Conservation (phyloP, 345 rosid species). For the Laguncularia racemosa region DNA sequence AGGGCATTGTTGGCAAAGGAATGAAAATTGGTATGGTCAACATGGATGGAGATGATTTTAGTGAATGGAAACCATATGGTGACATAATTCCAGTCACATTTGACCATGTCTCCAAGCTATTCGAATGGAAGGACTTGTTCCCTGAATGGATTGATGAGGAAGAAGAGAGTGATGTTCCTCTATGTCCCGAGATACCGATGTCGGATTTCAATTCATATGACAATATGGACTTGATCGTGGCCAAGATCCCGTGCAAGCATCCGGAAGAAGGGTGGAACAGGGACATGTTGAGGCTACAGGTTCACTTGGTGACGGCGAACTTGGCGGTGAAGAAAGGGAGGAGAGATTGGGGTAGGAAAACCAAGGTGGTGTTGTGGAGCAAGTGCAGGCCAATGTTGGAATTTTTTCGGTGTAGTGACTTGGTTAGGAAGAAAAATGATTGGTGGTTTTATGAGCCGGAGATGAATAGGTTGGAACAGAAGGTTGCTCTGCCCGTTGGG, state of each 20-base stretch:
- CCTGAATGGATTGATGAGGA: conserved; percentile 99
- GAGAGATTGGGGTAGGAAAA: conserved; percentile 49
- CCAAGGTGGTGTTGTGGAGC: conserved; percentile 69
- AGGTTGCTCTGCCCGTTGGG: conserved; percentile 68
- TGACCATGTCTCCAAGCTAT: conserved; percentile 49
- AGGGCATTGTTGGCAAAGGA: conserved; percentile 30
- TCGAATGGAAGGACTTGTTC: conserved; percentile 71
- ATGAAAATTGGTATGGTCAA: conserved; percentile 76
- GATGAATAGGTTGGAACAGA: conserved; percentile 53
- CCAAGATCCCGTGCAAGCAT: conserved; percentile 61
- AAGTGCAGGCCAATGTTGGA: conserved; percentile 89
- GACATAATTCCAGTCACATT: conserved; percentile 40
- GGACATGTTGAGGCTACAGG: conserved; percentile 77
- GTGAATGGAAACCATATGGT: conserved; percentile 50
- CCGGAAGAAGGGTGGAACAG: conserved; percentile 83
- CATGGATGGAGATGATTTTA: conserved; percentile 57
- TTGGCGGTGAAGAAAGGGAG: conserved; percentile 53
- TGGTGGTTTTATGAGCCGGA: conserved; percentile 83
- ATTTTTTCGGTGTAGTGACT: conserved; percentile 71
- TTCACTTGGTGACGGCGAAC: conserved; percentile 63
- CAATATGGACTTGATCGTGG: conserved; percentile 65
- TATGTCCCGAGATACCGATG: conserved; percentile 88
- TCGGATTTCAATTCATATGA: conserved; percentile 41
- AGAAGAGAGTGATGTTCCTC: conserved; percentile 56
- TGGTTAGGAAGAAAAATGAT: conserved; percentile 61